Conservation (phyloP, 352 stramenopile genomes). For the Aphanomyces astaci region DNA sequence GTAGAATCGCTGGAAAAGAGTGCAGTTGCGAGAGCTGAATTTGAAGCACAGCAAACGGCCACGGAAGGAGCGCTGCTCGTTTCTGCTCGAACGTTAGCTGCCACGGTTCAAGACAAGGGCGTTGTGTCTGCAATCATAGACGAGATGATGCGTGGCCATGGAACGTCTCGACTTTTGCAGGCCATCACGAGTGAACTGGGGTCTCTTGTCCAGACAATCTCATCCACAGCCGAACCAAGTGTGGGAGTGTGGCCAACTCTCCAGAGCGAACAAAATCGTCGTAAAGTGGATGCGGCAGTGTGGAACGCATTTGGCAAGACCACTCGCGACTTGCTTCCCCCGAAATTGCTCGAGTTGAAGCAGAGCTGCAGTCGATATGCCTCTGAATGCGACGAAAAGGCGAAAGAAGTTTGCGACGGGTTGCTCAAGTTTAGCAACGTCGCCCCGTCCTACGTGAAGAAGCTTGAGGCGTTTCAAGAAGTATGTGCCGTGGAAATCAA, state of each 20-base stretch:
- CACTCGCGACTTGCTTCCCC: conserved; percentile 6
- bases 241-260: not conserved
- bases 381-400: not conserved
- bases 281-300: conserved; percentile 10
- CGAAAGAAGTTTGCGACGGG: not conserved
- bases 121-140: conserved; percentile 5
- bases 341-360: not conserved
- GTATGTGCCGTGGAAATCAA: not conserved
- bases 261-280: conserved; percentile 13
- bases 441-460: conserved; percentile 8
- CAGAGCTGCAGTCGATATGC: not conserved
- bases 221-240: not conserved
- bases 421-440: conserved; percentile 12
- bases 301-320: conserved; percentile 22
- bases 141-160: not conserved
- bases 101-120: not conserved
- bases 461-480: conserved; percentile 7
- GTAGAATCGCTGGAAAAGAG: conserved; percentile 25
- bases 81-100: conserved; percentile 1
- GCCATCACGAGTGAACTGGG: not conserved
- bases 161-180: not conserved
- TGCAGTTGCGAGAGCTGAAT: conserved; percentile 18
- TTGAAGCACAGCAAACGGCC: not conserved
- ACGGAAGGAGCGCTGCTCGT: conserved; percentile 7
- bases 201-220: not conserved